A percentile compares a stretch with the other conserved stretches of the same genome.
Evolutionary conservation across 2,329 filamentous ascomycete genomes (phyloP).

Genomic region (Teratosphaeria zuluensis): DNA sequence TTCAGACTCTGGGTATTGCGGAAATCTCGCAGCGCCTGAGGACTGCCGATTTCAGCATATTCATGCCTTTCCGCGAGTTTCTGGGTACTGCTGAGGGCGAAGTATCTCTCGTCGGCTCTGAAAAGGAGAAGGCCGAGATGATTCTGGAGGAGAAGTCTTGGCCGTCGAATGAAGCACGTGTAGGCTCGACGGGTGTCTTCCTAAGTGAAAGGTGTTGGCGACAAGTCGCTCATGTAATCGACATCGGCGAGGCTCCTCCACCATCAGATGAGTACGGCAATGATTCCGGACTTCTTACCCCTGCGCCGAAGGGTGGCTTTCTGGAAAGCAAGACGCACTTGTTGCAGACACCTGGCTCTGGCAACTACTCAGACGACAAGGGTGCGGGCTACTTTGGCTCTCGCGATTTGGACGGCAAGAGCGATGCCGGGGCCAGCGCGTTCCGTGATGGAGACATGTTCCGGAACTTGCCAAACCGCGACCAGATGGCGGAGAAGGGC

Average conservation of each 20-base stretch:
- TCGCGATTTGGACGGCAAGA: conserved; percentile 71
- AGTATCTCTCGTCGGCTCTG: conserved; percentile 77
- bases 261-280: conserved; percentile 43
- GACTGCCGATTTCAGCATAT: conserved; percentile 90
- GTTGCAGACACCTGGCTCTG: conserved; percentile 41
- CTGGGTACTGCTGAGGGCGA: conserved; percentile 79
- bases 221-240: conserved; percentile 68
- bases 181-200: conserved; percentile 89
- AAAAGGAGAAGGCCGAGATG: conserved; percentile 81
- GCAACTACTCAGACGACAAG: conserved; percentile 64
- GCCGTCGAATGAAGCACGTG: conserved; percentile 81
- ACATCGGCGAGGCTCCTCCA: conserved; percentile 46
- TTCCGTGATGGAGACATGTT: conserved; percentile 96
- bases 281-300: conserved; percentile 50
- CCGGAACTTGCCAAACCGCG: conserved; percentile 84
- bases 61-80: conserved; percentile 93
- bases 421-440: conserved; percentile 84
- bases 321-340: conserved; percentile 50
- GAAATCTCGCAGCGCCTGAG: conserved; percentile 91
- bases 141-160: conserved; percentile 88
- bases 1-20: conserved; percentile 91
- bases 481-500: conserved; percentile 90
- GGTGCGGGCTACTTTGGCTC: conserved; percentile 72
- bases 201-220: conserved; percentile 94
- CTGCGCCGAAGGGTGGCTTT: conserved; percentile 45